phyloP scores from a whole-genome alignment of 2,329 filamentous ascomycete genomes.

The Metarhizium sp. region DNA sequence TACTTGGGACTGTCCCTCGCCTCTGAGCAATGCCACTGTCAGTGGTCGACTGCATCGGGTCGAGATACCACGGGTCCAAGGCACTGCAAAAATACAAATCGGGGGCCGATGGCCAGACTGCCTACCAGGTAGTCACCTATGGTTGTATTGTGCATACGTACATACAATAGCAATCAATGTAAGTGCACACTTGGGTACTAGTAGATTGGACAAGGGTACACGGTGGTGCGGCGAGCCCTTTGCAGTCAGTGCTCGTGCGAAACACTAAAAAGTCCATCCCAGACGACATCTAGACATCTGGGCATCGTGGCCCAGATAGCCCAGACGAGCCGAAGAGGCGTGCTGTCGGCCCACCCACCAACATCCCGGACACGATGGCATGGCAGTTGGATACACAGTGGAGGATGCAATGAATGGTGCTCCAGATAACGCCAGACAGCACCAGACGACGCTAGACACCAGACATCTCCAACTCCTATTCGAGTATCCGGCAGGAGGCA shows the following conservation, averaged over 20 bases:
- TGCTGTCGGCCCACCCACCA: background rate
- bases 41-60: background rate
- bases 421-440: too few relatives aligned
- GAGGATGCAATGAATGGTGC: background rate
- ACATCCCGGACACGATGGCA: background rate
- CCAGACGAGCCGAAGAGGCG: background rate
- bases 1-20: background rate
- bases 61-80: background rate
- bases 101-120: background rate
- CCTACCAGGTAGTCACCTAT: too few relatives aligned
- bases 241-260: background rate
- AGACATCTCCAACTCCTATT: background rate
- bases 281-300: background rate
- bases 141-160: too few relatives aligned
- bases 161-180: too few relatives aligned
- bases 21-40: background rate
- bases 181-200: background rate
- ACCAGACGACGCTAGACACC: too few relatives aligned
- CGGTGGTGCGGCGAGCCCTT: background rate
- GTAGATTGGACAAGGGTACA: background rate
- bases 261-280: background rate
- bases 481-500: background rate
- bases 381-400: background rate
- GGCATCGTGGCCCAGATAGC: background rate
- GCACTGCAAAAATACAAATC: background rate